Base-by-base conservation (phyloP, 805 yeast genomes). In the Yarrowia hollandica region DNA sequence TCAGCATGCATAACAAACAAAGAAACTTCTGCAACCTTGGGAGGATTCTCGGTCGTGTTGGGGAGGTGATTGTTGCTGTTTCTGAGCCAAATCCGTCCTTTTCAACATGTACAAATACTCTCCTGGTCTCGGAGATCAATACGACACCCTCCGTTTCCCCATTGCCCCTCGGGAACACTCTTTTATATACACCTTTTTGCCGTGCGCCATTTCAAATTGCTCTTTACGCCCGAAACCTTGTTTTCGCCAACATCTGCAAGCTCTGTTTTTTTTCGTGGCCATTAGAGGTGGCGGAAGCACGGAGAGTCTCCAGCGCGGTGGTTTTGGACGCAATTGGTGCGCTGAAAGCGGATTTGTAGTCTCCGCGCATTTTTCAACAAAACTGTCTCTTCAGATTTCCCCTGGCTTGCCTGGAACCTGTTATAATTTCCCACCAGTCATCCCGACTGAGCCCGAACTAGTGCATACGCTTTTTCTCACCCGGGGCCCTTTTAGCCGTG, bases 141-240 rank as follows among this genome's bases (percentile, higher is more conserved):
- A 4, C 5, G 6, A 14, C 8, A 8, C 6, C 3, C n/a, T 21
- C 14, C 8, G 3, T 8, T 26, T 26, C 23, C 6, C 23, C n/a
- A 41, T 25, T 41, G 33, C 11, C 12, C 23, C n/a, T n/a, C n/a
- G n/a, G n/a, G n/a, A n/a, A n/a, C 11, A 1, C 48, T 18, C 9
- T 9, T 2, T 11, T n/a, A n/a, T n/a, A n/a, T n/a, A n/a, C n/a
- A n/a, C n/a, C n/a, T n/a, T n/a, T n/a, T n/a, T n/a, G n/a, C n/a
- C n/a, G 7, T 44, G 52, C 52, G 52, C 35, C 35, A 44, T 44
- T 44, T 44, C 52, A 44, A 44, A 44, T 44, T 44, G 52, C 52
- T 44, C 52, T 44, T 44, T 44, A 44, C 52, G 52, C 52, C 48
- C 52, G 52, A 44, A 44, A 44, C 52, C 52, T 25, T 19, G 28